Base-by-base conservation (phyloP, 768 basidiomycete species). In the Pluteus cervinus region DNA sequence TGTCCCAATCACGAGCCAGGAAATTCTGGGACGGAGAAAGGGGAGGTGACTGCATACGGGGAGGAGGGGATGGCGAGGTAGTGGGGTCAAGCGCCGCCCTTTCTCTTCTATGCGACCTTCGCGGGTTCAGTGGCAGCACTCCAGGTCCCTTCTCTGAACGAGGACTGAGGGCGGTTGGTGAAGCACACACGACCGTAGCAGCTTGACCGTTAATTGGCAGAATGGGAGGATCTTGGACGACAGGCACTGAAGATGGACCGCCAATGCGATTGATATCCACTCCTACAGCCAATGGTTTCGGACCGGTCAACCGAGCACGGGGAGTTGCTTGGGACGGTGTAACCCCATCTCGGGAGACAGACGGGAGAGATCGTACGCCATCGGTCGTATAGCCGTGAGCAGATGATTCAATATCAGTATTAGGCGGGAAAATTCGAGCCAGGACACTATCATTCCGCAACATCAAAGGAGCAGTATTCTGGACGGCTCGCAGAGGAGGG, bases 361-460 rank as follows among this genome's bases (percentile, higher is more conserved):
- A 43, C 20, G 41, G 44, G 21, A 49, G 29, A 23, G 52, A 52
- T 14, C 45, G 46, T 10, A 45, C 48, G 37, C 47, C 50, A 33
- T 55, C 54, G 28, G 44, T 52, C 6, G 23, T 44, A 36, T 40
- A 44, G 3, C 37, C 43, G 23, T 44, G 33, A 21, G 43, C 33
- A 16, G 40, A 45, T 10, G 45, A 47, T 8, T 39, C 28, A 16
- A 41, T 42, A 42, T 50, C 48, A 7, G 51, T 51, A 20, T 36
- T 54, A 5, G 50, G 45, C 6, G 54, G 56, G 24, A 57, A 57
- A 24, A 57, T 41, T 23, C 54, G 50, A 16, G 49, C 56, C 14
- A 55, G 37, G 10, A 57, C 45, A 33, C 54, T 57, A 29, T 57
- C 56, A n/a, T n/a, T n/a, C n/a, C n/a, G n/a, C n/a, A n/a, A n/a